Evolutionary conservation across 331 rosid genomes (phyloP), one percentile per base, ranked within the genome.

Genomic region (Malus hybrid): DNA sequence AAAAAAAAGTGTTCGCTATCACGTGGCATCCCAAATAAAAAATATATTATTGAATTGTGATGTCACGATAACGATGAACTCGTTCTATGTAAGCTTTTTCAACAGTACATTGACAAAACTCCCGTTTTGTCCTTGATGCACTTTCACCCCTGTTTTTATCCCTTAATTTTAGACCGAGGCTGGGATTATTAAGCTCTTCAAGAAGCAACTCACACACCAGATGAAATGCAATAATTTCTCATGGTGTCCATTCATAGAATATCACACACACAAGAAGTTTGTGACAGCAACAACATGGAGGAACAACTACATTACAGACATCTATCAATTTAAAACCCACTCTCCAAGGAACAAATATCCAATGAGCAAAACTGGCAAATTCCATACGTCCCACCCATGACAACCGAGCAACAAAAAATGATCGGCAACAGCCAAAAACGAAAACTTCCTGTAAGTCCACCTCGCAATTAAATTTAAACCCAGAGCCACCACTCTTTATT

Each of bases 401-500:
- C 87, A 80, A 83, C 77, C 36, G 65, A 85, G 79, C 79, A 86
- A 76, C 63, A 57, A 77, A 69, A 80, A 64, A 79, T 52, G 82
- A 78, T 84, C 85, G 46, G 73, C 74, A 85, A 78, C 66, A 50
- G 22, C 62, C 70, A 70, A 85, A 34, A 68, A 60, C 7, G 56
- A 78, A 71, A 84, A 81, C 64, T 78, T 87, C 84, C 77, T 78
- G 77, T 2, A 57, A 78, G 85, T 86, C 79, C 87, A 73, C 77
- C 69, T 57, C 79, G 9, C 56, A 50, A 50, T 50, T 15, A 50
- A 50, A 15, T 2, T 50, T 50, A 15, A 75, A 75, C 77, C 74
- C 77, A 81, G 80, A 75, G 75, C 82, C 79, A 71, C 84, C 87
- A 75, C 78, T 75, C 88, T 82, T 90, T 86, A 82, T 91, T 89